Evolutionary conservation across 1,284 basidiomycete species (phyloP).

Genomic region (Cutaneotrichosporon sp.): DNA sequence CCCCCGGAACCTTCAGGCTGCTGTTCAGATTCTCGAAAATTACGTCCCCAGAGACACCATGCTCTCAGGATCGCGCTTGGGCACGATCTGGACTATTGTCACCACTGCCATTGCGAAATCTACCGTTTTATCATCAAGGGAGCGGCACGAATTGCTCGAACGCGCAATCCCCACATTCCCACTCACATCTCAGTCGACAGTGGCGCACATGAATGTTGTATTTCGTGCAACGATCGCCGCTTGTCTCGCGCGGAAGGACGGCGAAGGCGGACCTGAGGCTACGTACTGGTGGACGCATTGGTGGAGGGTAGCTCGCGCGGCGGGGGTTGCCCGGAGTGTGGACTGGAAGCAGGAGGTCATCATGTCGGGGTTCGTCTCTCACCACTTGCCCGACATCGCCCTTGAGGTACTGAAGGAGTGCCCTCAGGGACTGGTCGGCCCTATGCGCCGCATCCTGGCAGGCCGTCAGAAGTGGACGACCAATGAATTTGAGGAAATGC

Average conservation of each 20-base stretch:
- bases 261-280: not conserved
- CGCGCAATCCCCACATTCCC: constrained; percentile 2
- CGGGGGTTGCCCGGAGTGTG: no score
- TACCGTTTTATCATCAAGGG: not conserved
- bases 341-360: no score
- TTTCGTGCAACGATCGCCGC: not conserved
- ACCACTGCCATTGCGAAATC: not conserved
- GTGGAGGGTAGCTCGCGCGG: no score
- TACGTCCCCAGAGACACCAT: not conserved
- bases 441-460: not conserved
- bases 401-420: not conserved
- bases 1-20: not conserved
- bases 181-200: not conserved
- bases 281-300: no score
- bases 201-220: not conserved
- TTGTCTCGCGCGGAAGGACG: not conserved
- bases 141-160: not conserved
- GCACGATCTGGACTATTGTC: not conserved
- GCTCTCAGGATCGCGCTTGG: not conserved
- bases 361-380: no score
- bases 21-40: constrained; percentile 1
- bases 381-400: not conserved
- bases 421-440: not conserved
- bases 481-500: not conserved
- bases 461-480: not conserved